Base-by-base conservation (phyloP, 768 basidiomycete species). In the Tubosaeta sp. region DNA sequence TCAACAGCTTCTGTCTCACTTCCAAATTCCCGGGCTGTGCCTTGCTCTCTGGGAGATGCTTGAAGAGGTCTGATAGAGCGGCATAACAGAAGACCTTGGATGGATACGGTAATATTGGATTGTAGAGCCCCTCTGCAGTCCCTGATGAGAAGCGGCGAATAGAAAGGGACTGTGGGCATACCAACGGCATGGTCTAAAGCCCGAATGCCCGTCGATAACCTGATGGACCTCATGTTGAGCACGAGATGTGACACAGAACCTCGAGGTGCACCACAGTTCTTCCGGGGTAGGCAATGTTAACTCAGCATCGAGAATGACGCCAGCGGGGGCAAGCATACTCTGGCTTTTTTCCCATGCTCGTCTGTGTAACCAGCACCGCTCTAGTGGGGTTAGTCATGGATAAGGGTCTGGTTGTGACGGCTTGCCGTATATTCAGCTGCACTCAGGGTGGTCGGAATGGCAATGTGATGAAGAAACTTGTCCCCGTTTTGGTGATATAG, bases 391-490 rank as follows among this genome's bases (percentile, higher is more conserved):
- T 39, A 27, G n/a, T 39, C 29, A 26, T 37, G 17, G 45, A 52
- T 34, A 52, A 48, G 48, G 25, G 32, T 33, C 41, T 14, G 33
- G 38, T 5, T 16, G 37, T n/a, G 43, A 34, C 12, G 12, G 48
- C 77, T 49, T 53, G 85, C 86, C 33, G 77, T 78, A 63, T 86
- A 88, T 62, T 88, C 88, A 9, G 87, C 86, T 1, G 87, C 87
- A 59, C 86, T 88, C 33, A 91, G 71, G 5, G 88, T 90, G 7
- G 89, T 92, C 0, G 90, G 90, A 52, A 91, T 84, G 14, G 89
- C 85, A 46, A 92, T 87, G 58, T 90, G 88, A 17, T 69, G 75
- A 45, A 80, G 67, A 45, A 76, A 82, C 5, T 69, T 68, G 1
- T 78, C 80, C 2, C 80, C 82, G 3, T 59, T 67, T 54, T 83